Conservation (phyloP, 2,329 filamentous ascomycete species). For the Trichoderma lentiforme region DNA sequence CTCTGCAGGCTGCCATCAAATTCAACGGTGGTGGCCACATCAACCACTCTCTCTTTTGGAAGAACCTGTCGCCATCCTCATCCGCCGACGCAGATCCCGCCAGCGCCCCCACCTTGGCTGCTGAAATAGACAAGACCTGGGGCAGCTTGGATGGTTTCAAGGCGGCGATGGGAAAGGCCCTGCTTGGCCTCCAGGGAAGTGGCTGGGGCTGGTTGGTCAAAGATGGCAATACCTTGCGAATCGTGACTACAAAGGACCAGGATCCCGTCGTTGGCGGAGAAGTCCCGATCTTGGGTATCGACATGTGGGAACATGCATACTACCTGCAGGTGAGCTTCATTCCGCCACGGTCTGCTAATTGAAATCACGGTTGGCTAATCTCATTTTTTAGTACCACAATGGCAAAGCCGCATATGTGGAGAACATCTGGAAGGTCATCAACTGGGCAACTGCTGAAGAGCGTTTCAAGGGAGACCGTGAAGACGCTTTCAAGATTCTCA, state of each 20-base stretch:
- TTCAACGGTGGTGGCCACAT: constrained; percentile 92
- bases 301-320: constrained; percentile 95
- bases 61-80: constrained; percentile 65
- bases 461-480: constrained; percentile 52
- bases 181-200: constrained; percentile 74
- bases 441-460: constrained; percentile 68
- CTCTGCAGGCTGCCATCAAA: constrained; percentile 68
- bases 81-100: constrained; percentile 55
- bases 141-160: constrained; percentile 66
- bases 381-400: constrained; percentile 63
- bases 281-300: constrained; percentile 71
- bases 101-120: constrained; percentile 54
- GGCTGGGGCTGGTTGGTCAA: constrained; percentile 87
- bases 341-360: too few species aligned
- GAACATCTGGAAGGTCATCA: constrained; percentile 75
- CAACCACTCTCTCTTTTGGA: constrained; percentile 93
- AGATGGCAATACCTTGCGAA: constrained; percentile 58
- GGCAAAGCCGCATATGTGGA: constrained; percentile 72
- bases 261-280: constrained; percentile 66
- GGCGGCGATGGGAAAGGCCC: constrained; percentile 59
- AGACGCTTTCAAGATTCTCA: constrained; percentile 45
- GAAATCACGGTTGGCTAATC: neutral
- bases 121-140: constrained; percentile 63
- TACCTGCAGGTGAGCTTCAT: constrained; percentile 64
- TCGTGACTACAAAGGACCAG: constrained; percentile 83